Conservation (phyloP, 2,329 filamentous ascomycete species). For the Erysiphe pulchra region DNA sequence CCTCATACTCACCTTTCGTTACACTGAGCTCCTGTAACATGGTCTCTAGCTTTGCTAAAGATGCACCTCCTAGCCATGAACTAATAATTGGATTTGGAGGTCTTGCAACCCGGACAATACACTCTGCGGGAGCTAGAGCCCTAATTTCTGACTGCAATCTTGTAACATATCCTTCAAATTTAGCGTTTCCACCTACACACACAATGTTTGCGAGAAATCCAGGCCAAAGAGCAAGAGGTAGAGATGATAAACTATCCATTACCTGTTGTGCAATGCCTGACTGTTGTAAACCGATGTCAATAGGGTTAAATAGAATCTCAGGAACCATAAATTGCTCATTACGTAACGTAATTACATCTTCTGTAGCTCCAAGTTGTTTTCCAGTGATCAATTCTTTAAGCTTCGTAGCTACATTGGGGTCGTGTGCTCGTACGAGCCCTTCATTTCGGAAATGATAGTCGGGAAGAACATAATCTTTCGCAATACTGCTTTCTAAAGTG, state of each 20-base stretch:
- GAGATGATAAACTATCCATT: conserved; percentile 43
- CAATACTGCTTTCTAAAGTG: conserved; percentile 27
- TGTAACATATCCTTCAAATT: conserved; percentile 58
- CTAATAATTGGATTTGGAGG: conserved; percentile 51
- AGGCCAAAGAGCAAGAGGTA: conserved; percentile 68
- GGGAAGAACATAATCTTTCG: conserved; percentile 78
- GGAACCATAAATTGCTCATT: conserved; percentile 85
- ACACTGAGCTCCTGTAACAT: conserved; percentile 38
- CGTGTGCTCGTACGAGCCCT: conserved; percentile 54
- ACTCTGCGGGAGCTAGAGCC: conserved; percentile 47
- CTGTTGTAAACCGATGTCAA: conserved; percentile 64
- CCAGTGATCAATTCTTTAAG: conserved; percentile 18
- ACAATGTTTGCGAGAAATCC: conserved; percentile 67
- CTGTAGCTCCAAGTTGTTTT: conserved; percentile 23
- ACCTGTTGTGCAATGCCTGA: conserved; percentile 64
- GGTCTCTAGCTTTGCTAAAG: neutral
- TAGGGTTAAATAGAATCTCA: conserved; percentile 68
- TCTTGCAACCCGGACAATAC: conserved; percentile 45
- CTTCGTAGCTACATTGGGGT: conserved; percentile 33
- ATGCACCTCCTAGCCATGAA: conserved; percentile 43
- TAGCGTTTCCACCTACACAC: conserved; percentile 65
- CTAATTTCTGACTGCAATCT: conserved; percentile 54
- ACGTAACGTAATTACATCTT: conserved; percentile 65
- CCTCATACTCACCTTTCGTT: conserved; percentile 77
- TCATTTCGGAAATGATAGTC: conserved; percentile 37